Evolutionary conservation across 2,329 filamentous ascomycete species (phyloP), one percentile per base, ranked within the genome.

Genomic region (Sporothrix pseudoabietina): DNA sequence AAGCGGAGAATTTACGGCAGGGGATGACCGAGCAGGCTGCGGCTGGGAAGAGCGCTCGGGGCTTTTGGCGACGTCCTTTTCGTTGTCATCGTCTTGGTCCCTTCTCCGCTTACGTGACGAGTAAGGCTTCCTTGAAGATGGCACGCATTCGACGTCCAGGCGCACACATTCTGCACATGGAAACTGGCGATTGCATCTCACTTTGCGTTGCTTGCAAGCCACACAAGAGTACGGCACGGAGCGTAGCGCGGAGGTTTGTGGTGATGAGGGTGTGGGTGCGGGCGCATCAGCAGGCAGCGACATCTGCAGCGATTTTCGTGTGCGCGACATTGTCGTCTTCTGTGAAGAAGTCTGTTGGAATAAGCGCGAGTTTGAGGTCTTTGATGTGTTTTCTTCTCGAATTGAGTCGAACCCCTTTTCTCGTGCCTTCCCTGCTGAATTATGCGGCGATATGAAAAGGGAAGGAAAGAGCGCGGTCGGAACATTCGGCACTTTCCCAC

Each of bases 171-270:
- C 82, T 16, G 78, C 74, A 75, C 85, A 87, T 0, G 85, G 85
- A 71, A 81, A 81, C 49, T 79, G 80, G 66, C 83, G 82, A 71
- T 85, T 82, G 77, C 85, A 87, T 71, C 83, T 85, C 32, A 86
- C 80, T 76, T 87, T 87, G 32, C 85, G 83, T 75, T 85, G 84
- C 76, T 87, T 86, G 76, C 87, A 89, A 1, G 83, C 79, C 6
- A 86, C 78, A 75, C 87, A 89, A 0, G 87, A 83, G 55, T 85
- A 83, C 22, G 68, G 52, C 32, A 55, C 49, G 1, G 68, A 5
- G n/a, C 35, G 12, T n/a, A 32, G 32, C 4, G 19, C 41, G 4
- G 30, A 8, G 4, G 39, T 30, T 9, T 22, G 57, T 0, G 39
- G n/a, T 41, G 68, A 39, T 14, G 35, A 2, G 10, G 19, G 55